Base-by-base conservation (phyloP, 2,329 filamentous ascomycete genomes). In the Salinomyces thailandicus region DNA sequence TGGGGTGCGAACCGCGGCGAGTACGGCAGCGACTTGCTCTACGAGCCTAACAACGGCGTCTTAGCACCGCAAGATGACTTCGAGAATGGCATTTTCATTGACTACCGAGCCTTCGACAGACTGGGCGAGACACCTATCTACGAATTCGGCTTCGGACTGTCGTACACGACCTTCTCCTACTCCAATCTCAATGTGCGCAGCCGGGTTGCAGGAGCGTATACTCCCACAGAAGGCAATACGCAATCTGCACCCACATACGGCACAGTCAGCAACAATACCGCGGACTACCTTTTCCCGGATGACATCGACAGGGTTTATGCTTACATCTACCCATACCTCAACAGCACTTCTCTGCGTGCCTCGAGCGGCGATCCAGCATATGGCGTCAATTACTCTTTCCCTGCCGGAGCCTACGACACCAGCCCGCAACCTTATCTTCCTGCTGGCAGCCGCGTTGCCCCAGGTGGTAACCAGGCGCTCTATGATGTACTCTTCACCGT, bases 111-210 rank as follows among this genome's bases (percentile, higher is more conserved):
- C 46, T 84, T 91, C 35, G 85, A 93, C 62, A 68, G 70, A 51
- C 58, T 69, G 38, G 66, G 74, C 47, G 69, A 74, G 36, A 73
- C 74, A 1, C 82, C 84, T 1, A 73, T 83, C 44, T 91, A 79
- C 60, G 83, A 87, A 53, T 93, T 91, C 49, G 85, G 85, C 5
- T 82, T 73, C 51, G 85, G 85, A 38, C 66, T 93, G 9, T 82
- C 76, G 3, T 93, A 91, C 68, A 85, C 83, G 1, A 84, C 71
- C 2, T 89, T 93, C 53, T 59, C 73, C 36, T 85, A 85, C 64
- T 75, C 79, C n/a, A 67, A 82, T 55, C 62, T 91, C 20, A 58
- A 67, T 18, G 62, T 85, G 20, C 37, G 64, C 45, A 71, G 72
- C 48, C 59, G 62, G 32, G 50, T 63, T n/a, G 67, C 66, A 1